phyloP scores from a whole-genome alignment of 2,329 filamentous ascomycete species.

The Metarhizium brunneum region DNA sequence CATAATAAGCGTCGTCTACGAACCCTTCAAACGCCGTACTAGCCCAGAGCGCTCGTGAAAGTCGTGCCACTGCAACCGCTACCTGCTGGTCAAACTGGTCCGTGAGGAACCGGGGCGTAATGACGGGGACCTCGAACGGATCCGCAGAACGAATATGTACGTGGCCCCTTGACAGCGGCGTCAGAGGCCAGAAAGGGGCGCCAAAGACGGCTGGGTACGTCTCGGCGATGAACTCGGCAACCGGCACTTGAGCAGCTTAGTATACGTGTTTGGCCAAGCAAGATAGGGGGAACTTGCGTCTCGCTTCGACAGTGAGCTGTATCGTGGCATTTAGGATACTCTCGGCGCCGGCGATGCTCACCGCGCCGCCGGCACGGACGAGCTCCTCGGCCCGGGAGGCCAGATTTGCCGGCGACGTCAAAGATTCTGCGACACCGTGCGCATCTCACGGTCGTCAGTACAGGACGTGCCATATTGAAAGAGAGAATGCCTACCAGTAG shows the following conservation, averaged over 20 bases:
- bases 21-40: slow-evolving; percentile 9
- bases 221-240: slow-evolving; percentile 12
- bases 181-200: slow-evolving; percentile 13
- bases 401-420: slow-evolving; percentile 2
- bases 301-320: slow-evolving; percentile 8
- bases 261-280: not conserved
- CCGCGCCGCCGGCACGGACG: slow-evolving; percentile 13
- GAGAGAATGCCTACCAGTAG: not conserved
- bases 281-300: slow-evolving; percentile 1
- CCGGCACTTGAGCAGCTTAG: slow-evolving; percentile 7
- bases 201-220: slow-evolving; percentile 8
- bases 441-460: not conserved
- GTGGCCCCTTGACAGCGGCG: slow-evolving; percentile 15
- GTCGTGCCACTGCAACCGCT: slow-evolving; percentile 9
- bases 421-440: not conserved
- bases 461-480: too few relatives aligned
- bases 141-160: slow-evolving; percentile 14
- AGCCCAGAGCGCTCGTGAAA: slow-evolving; percentile 10
- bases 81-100: slow-evolving; percentile 14
- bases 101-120: slow-evolving; percentile 12
- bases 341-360: slow-evolving; percentile 10
- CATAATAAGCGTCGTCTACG: slow-evolving; percentile 12
- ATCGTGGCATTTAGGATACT: slow-evolving; percentile 13
- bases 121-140: slow-evolving; percentile 10
- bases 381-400: slow-evolving; percentile 10